Evolutionary conservation across 2,329 filamentous ascomycete genomes (phyloP).

Genomic region (Cyclaneusma minus): DNA sequence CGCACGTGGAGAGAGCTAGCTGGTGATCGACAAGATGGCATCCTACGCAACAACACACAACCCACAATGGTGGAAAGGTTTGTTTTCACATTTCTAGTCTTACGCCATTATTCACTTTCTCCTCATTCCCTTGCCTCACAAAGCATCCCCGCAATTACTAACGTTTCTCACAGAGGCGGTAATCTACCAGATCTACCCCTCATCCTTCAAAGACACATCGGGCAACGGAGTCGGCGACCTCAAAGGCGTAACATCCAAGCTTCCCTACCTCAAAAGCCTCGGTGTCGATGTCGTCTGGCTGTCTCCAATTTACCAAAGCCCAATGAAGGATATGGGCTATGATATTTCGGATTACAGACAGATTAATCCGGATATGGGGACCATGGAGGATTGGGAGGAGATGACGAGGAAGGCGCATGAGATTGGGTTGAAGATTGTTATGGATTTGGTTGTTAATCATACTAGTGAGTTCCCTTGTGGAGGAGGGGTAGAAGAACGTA

Average conservation of each 20-base stretch:
- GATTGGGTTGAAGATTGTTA: constrained; percentile 48
- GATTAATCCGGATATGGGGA: constrained; percentile 52
- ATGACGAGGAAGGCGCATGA: constrained; percentile 44
- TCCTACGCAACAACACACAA: no score
- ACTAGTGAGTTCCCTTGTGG: no score
- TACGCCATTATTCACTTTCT: no score
- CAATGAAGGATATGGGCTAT: constrained; percentile 57
- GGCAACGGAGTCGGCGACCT: constrained; percentile 46
- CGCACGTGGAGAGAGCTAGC: no score
- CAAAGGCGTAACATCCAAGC: constrained; percentile 43
- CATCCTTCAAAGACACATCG: constrained; percentile 40
- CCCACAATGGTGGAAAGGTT: no score
- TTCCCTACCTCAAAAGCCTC: constrained; percentile 44
- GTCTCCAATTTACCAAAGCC: constrained; percentile 48
- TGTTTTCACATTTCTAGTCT: no score
- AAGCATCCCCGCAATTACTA: no score
- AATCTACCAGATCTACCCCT: constrained; percentile 46
- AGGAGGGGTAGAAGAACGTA: no score
- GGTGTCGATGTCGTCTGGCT: constrained; percentile 53
- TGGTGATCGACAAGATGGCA: no score
- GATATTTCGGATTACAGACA: constrained; percentile 55
- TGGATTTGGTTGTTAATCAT: constrained; percentile 63
- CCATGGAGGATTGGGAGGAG: constrained; percentile 46
- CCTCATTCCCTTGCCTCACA: no score
- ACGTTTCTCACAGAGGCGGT: no score